These are phyloP conservation scores for Curvularia lunata DNA, from an alignment of 2,329 filamentous ascomycete genomes.

Conservation along the genomic window DNA sequence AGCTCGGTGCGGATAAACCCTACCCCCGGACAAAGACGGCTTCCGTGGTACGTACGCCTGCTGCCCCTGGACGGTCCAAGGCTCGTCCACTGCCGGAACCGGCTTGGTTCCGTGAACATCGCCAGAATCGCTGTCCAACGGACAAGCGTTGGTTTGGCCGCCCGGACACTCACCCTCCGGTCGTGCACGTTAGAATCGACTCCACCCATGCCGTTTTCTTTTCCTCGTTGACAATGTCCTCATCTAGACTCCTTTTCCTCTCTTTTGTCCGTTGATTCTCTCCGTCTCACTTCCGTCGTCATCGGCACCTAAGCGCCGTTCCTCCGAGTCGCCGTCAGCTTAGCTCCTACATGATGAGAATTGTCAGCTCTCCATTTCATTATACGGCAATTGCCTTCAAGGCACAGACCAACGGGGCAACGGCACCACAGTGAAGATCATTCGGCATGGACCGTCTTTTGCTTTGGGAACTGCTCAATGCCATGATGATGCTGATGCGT, in stretches of 20 bases:
- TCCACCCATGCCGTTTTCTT: slow-evolving; percentile 3
- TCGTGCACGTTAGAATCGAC: background rate
- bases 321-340: slow-evolving; percentile 5
- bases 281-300: background rate
- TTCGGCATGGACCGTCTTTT: slow-evolving; percentile 25
- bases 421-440: slow-evolving; percentile 29
- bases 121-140: background rate
- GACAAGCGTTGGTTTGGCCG: background rate
- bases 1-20: slow-evolving; percentile 2
- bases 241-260: background rate
- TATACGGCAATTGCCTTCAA: slow-evolving; percentile 19
- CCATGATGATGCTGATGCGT: slow-evolving; percentile 30
- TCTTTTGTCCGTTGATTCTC: background rate
- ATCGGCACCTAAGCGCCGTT: background rate
- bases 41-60: background rate
- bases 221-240: background rate
- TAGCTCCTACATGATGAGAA: slow-evolving; percentile 14
- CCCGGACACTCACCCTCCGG: slow-evolving; percentile 3
- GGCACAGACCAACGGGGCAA: slow-evolving; percentile 7
- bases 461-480: slow-evolving; percentile 9
- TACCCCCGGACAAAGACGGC: background rate
- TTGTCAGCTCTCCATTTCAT: slow-evolving; percentile 10
- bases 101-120: slow-evolving; percentile 10
- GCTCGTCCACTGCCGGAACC: slow-evolving; percentile 7
- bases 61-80: background rate